Percentiles rank a stretch among this genome's conserved stretches.
phyloP scores from a whole-genome alignment of 331 rosid genomes.

The Cydonia oblonga region DNA sequence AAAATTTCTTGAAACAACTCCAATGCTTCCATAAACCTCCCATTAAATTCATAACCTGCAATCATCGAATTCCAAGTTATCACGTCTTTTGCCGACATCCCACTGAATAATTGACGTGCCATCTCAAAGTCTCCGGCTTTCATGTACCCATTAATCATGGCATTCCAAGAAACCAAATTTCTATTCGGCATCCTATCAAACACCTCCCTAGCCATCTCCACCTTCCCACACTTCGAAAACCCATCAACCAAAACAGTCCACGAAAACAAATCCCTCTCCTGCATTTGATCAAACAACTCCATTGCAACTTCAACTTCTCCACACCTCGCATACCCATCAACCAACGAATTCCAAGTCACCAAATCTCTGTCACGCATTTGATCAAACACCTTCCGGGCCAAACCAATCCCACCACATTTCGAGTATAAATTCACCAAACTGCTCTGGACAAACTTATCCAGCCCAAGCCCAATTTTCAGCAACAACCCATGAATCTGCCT shows the following conservation, averaged over 20 bases:
- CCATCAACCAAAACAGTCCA: constrained; percentile 50
- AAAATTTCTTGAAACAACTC: constrained; percentile 29
- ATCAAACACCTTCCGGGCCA: constrained; percentile 41
- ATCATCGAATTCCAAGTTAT: constrained; percentile 53
- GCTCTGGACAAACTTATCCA: constrained; percentile 44
- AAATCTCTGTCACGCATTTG: constrained; percentile 31
- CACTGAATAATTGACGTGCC: constrained; percentile 28
- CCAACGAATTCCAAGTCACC: constrained; percentile 38
- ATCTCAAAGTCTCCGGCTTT: constrained; percentile 27
- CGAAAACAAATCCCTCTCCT: constrained; percentile 29
- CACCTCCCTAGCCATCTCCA: constrained; percentile 36
- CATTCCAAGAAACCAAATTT: constrained; percentile 47
- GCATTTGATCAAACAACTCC: constrained; percentile 23
- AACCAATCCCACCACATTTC: constrained; percentile 39
- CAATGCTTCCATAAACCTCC: constrained; percentile 31
- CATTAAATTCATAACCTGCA: constrained; percentile 38
- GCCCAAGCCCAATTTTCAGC: constrained; percentile 35
- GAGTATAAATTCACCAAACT: constrained; percentile 50
- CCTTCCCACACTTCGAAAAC: constrained; percentile 34
- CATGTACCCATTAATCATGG: constrained; percentile 56
- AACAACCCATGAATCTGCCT: constrained; percentile 44
- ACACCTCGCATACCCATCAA: constrained; percentile 19
- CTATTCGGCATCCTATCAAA: constrained; percentile 41
- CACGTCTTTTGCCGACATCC: constrained; percentile 28
- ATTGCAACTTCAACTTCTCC: constrained; percentile 22